Evolutionary conservation across 2,329 filamentous ascomycete species (phyloP).

Genomic region (Xylariales sp.): DNA sequence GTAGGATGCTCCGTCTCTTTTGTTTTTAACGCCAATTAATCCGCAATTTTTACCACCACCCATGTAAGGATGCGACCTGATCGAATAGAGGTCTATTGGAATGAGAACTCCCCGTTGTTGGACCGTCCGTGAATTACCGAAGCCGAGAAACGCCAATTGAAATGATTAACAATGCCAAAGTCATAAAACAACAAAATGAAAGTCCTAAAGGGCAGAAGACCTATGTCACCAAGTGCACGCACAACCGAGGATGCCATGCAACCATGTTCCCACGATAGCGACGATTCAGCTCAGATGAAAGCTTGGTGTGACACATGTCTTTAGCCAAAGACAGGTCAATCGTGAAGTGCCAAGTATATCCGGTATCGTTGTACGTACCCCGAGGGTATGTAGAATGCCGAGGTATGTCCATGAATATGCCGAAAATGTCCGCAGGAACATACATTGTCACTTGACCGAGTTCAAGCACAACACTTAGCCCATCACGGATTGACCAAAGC

Average conservation of each 20-base stretch:
- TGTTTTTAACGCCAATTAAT: constrained; percentile 27
- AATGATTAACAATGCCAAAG: constrained; percentile 21
- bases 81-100: constrained; percentile 25
- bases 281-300: not conserved
- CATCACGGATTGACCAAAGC: constrained; percentile 51
- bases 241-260: not conserved
- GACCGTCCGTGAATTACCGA: constrained; percentile 15
- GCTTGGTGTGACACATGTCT: not conserved
- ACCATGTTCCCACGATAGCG: not conserved
- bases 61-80: constrained; percentile 25
- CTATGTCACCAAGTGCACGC: not conserved
- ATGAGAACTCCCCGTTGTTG: constrained; percentile 17
- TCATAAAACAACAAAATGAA: constrained; percentile 15
- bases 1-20: constrained; percentile 20
- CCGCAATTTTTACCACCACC: constrained; percentile 26
- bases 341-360: not conserved
- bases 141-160: constrained; percentile 22
- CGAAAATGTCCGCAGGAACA: constrained; percentile 12
- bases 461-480: constrained; percentile 31
- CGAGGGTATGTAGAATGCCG: constrained; percentile 27
- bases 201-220: constrained; percentile 7
- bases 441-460: constrained; percentile 4
- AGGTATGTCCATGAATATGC: constrained; percentile 26
- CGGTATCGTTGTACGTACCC: not conserved
- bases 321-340: not conserved